These are phyloP conservation scores for Neonectria sp. DNA, from an alignment of 2,329 filamentous ascomycete species.

Conservation along the genomic window DNA sequence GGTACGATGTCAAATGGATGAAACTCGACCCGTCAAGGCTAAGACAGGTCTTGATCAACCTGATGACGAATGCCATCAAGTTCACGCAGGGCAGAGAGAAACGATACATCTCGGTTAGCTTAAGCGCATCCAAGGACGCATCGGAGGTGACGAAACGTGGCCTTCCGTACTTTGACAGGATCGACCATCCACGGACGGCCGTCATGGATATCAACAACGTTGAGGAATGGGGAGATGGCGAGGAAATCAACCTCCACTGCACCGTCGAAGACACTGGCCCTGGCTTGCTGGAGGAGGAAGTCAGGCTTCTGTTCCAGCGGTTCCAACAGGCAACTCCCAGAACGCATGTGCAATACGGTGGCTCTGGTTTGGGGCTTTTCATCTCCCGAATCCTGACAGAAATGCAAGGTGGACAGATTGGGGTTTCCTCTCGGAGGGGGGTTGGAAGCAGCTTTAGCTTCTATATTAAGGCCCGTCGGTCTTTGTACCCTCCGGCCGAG, in stretches of 20 bases:
- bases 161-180: slow-evolving; percentile 64
- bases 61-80: slow-evolving; percentile 79
- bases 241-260: slow-evolving; percentile 80
- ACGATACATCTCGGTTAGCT: slow-evolving; percentile 73
- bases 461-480: slow-evolving; percentile 79
- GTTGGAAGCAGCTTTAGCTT: slow-evolving; percentile 83
- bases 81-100: slow-evolving; percentile 74
- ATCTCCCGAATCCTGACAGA: slow-evolving; percentile 84
- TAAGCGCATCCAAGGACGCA: slow-evolving; percentile 74
- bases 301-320: slow-evolving; percentile 76
- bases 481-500: slow-evolving; percentile 56
- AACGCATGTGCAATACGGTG: slow-evolving; percentile 81
- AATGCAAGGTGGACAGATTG: slow-evolving; percentile 84
- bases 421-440: slow-evolving; percentile 77
- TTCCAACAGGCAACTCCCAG: slow-evolving; percentile 79
- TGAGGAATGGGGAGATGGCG: slow-evolving; percentile 79
- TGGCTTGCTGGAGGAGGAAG: slow-evolving; percentile 75
- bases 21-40: slow-evolving; percentile 82
- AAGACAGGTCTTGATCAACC: slow-evolving; percentile 82
- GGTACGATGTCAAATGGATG: slow-evolving; percentile 78
- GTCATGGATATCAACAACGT: slow-evolving; percentile 64
- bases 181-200: slow-evolving; percentile 53
- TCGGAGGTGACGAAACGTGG: slow-evolving; percentile 57
- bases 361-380: slow-evolving; percentile 80
- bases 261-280: slow-evolving; percentile 80